Evolutionary conservation across 345 rosid species (phyloP).

Genomic region (Eutrema japonicum): DNA sequence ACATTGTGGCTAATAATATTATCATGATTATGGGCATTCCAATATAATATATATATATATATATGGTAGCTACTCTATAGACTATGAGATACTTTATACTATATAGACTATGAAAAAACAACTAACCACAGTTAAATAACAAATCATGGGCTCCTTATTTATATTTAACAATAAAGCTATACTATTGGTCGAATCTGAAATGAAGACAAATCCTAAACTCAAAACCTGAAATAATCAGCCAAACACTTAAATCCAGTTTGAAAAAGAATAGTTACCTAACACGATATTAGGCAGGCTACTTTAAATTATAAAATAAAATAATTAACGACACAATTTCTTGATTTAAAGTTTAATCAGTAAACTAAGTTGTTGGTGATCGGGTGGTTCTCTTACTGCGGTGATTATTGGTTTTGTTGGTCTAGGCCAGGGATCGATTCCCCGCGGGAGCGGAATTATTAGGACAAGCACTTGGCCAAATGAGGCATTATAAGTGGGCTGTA

Average conservation of each 20-base stretch:
- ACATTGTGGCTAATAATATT: conserved; percentile 8
- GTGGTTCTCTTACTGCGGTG: no score
- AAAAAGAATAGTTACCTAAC: conserved; percentile 11
- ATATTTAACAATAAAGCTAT: conserved; percentile 5
- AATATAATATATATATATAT: conserved; percentile 6
- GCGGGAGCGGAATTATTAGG: no score
- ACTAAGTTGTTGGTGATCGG: no score
- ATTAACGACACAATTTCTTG: conserved; percentile 2
- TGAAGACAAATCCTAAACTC: conserved; percentile 35
- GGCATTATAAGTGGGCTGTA: no score
- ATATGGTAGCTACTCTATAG: neutral
- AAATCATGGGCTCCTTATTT: conserved; percentile 19
- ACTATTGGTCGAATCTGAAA: conserved; percentile 30
- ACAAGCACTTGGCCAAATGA: no score
- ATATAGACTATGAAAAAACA: neutral
- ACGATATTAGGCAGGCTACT: conserved; percentile 16
- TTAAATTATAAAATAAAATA: neutral
- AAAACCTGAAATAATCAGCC: conserved; percentile 32
- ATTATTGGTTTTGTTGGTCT: no score
- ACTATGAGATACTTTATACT: neutral
- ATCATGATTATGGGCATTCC: conserved; percentile 32
- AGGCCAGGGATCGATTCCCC: no score
- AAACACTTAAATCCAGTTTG: conserved; percentile 36
- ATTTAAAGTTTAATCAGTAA: conserved; percentile 21
- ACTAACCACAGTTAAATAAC: neutral